Evolutionary conservation across 208 protist species (phyloP).

Genomic region (Trypanosoma rangeli): DNA sequence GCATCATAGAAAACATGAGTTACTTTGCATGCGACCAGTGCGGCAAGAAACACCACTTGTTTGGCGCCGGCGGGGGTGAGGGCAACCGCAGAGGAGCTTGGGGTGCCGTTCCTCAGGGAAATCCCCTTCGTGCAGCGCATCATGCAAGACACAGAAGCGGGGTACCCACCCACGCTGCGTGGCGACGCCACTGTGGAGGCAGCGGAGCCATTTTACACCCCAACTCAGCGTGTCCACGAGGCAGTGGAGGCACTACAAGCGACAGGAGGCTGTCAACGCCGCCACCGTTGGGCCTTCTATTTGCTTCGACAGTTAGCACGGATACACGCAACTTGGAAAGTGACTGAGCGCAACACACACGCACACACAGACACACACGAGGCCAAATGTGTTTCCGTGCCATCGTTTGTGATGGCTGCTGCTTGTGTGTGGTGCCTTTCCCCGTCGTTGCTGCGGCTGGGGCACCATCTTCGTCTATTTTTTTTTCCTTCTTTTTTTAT

Average conservation of each 20-base stretch:
- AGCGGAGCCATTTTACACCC: constrained; percentile 83
- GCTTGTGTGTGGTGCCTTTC: background rate
- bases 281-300: constrained; percentile 32
- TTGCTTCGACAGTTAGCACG: constrained; percentile 36
- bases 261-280: background rate
- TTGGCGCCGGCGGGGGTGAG: constrained; percentile 92
- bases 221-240: constrained; percentile 56
- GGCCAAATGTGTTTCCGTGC: too few relatives aligned
- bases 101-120: constrained; percentile 90
- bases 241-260: constrained; percentile 24
- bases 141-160: constrained; percentile 90
- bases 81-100: constrained; percentile 81
- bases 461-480: background rate
- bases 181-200: constrained; percentile 59
- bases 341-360: background rate
- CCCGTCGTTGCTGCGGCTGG: background rate
- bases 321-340: background rate
- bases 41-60: constrained; percentile 87
- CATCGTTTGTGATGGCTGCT: too few relatives aligned
- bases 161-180: constrained; percentile 87
- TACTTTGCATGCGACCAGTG: constrained; percentile 95
- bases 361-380: background rate
- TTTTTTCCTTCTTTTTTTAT: constrained; percentile 5
- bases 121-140: constrained; percentile 92
- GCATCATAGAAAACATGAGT: constrained; percentile 98